phyloP scores from a whole-genome alignment of 768 basidiomycete species.

The Kwoniella heveanensis region DNA sequence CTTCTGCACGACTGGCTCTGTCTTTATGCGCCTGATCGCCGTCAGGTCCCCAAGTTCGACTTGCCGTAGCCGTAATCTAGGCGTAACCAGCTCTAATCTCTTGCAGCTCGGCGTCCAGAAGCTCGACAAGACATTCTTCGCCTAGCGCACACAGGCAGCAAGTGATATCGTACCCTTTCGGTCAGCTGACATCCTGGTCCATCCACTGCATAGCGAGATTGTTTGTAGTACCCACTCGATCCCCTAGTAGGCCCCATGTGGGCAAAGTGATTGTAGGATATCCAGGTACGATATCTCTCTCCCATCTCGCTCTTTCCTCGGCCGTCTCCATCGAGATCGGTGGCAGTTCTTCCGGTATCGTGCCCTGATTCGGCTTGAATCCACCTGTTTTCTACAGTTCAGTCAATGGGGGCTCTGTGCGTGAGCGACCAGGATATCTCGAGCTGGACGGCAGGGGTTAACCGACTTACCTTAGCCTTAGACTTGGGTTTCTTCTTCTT shows the following conservation, averaged over 20 bases:
- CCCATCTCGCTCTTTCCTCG: constrained; percentile 31
- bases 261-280: constrained; percentile 8
- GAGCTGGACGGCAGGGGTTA: too few relatives aligned
- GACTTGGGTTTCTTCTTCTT: constrained; percentile 25
- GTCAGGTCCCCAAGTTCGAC: constrained; percentile 32
- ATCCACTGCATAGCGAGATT: too few relatives aligned
- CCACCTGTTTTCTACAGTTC: neutral
- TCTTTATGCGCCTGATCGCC: constrained; percentile 47
- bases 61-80: constrained; percentile 38
- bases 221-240: constrained; percentile 12
- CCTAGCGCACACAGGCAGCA: constrained; percentile 8
- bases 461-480: constrained; percentile 18
- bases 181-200: too few relatives aligned
- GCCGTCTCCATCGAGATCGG: constrained; percentile 15
- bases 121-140: constrained; percentile 18
- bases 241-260: constrained; percentile 25
- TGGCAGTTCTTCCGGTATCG: constrained; percentile 24
- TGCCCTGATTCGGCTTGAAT: constrained; percentile 4
- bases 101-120: constrained; percentile 43
- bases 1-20: constrained; percentile 48
- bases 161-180: neutral
- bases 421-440: too few relatives aligned
- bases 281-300: constrained; percentile 20
- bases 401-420: neutral
- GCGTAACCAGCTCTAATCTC: constrained; percentile 28